Conservation (phyloP, 805 yeast species). For the Saturnispora halmiae region DNA sequence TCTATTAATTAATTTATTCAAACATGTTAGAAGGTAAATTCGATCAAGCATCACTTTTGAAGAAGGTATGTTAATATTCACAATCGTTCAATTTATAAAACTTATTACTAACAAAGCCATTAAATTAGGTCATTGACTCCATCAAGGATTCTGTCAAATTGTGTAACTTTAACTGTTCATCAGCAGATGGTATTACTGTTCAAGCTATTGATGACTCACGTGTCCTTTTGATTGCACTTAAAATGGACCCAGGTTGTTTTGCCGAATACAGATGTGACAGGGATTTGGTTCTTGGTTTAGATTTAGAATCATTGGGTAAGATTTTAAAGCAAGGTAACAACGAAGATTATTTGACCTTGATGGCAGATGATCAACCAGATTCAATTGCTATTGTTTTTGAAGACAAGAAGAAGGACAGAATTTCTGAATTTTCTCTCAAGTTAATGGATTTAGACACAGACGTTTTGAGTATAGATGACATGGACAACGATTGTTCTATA, state of each 20-base stretch:
- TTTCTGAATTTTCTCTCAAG: slow-evolving; percentile 83
- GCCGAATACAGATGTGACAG: slow-evolving; percentile 92
- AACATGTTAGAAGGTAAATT: slow-evolving; percentile 96
- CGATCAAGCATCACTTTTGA: slow-evolving; percentile 83
- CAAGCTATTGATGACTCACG: slow-evolving; percentile 98
- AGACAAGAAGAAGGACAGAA: slow-evolving; percentile 82
- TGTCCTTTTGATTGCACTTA: slow-evolving; percentile 80
- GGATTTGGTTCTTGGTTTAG: slow-evolving; percentile 84
- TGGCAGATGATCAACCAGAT: slow-evolving; percentile 75
- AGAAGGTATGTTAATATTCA: slow-evolving; percentile 42
- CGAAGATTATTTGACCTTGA: slow-evolving; percentile 76
- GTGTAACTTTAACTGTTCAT: slow-evolving; percentile 96
- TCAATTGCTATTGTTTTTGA: slow-evolving; percentile 75
- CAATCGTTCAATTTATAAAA: neutral
- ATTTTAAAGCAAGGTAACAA: slow-evolving; percentile 86
- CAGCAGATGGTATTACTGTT: slow-evolving; percentile 76
- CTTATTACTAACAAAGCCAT: slow-evolving; percentile 1
- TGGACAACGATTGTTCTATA: slow-evolving; percentile 80
- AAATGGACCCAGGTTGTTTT: slow-evolving; percentile 83
- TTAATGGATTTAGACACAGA: slow-evolving; percentile 96
- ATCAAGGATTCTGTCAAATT: slow-evolving; percentile 89
- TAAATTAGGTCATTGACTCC: slow-evolving; percentile 64
- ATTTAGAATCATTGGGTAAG: slow-evolving; percentile 77
- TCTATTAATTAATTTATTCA: neutral
- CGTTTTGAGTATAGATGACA: slow-evolving; percentile 85